phyloP scores from a whole-genome alignment of 164 flowering plant genomes.

The Protea cynaroides region DNA sequence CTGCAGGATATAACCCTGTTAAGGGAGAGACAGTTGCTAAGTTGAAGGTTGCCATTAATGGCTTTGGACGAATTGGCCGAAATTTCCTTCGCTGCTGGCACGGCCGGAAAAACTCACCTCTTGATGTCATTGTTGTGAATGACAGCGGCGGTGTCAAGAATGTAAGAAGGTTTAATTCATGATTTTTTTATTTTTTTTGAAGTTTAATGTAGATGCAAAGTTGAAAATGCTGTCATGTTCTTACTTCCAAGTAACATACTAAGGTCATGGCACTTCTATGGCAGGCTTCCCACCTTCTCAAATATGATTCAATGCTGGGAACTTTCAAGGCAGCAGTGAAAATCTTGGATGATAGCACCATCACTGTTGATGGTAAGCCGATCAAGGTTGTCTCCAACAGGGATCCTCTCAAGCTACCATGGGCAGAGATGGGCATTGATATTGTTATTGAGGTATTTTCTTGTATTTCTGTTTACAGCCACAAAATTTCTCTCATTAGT shows the following conservation, averaged over 20 bases:
- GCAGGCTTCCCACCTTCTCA: slow-evolving; percentile 96
- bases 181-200: neutral
- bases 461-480: too few species aligned
- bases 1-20: slow-evolving; percentile 38
- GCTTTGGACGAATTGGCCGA: slow-evolving; percentile 91
- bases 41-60: slow-evolving; percentile 91
- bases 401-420: slow-evolving; percentile 91
- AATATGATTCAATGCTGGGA: slow-evolving; percentile 94
- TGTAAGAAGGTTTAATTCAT: slow-evolving; percentile 40
- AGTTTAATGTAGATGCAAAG: too few species aligned
- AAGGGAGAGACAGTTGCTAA: slow-evolving; percentile 66
- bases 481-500: too few species aligned
- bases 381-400: slow-evolving; percentile 94
- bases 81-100: slow-evolving; percentile 99
- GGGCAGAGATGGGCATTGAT: slow-evolving; percentile 97
- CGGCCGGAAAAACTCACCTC: slow-evolving; percentile 82
- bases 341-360: slow-evolving; percentile 68
- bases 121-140: slow-evolving; percentile 80
- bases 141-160: slow-evolving; percentile 98
- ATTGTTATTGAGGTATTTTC: slow-evolving; percentile 85
- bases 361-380: slow-evolving; percentile 84
- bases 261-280: neutral
- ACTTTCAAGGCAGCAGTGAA: slow-evolving; percentile 94
- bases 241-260: too few species aligned
- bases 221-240: too few species aligned